phyloP scores from a whole-genome alignment of 179 eudicot genomes.

The Spinacia oleracea region DNA sequence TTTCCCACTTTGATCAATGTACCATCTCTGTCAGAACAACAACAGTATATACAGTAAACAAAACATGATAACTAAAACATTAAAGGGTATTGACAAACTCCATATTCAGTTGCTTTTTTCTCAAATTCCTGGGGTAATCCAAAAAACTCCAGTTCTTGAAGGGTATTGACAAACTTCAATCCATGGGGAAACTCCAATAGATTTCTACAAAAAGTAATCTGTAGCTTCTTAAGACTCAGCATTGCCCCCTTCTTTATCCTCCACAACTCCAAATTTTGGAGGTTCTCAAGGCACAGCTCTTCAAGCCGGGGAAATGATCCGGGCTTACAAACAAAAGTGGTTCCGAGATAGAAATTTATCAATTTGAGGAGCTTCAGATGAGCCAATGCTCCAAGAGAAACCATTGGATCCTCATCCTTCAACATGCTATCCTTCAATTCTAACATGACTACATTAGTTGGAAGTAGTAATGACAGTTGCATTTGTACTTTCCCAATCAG shows the following conservation, averaged over 20 bases:
- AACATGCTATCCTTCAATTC: constrained; percentile 11
- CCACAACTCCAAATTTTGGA: constrained; percentile 24
- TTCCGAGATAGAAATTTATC: neutral
- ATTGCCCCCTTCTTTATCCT: constrained; percentile 31
- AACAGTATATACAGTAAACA: no score
- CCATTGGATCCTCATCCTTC: constrained; percentile 13
- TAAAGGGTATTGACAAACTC: no score
- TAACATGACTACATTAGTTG: constrained; percentile 25
- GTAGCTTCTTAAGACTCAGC: constrained; percentile 24
- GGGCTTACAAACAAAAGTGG: neutral
- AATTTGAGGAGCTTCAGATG: constrained; percentile 20
- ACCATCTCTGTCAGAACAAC: neutral
- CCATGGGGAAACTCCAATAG: constrained; percentile 19
- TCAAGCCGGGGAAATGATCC: constrained; percentile 30
- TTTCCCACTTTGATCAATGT: neutral
- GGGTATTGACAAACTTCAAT: constrained; percentile 20
- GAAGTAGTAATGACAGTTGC: constrained; percentile 10
- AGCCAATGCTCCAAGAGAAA: constrained; percentile 24
- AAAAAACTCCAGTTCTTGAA: constrained; percentile 21
- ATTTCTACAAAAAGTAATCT: neutral
- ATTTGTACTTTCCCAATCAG: constrained; percentile 10
- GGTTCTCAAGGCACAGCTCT: neutral
- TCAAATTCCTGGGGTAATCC: neutral
- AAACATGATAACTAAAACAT: neutral
- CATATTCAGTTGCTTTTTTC: constrained; percentile 3